A percentile compares a stretch with the other conserved stretches of the same genome.
Evolutionary conservation across 108 stramenopile species (phyloP).

Genomic region (Schizochytrium sp.): DNA sequence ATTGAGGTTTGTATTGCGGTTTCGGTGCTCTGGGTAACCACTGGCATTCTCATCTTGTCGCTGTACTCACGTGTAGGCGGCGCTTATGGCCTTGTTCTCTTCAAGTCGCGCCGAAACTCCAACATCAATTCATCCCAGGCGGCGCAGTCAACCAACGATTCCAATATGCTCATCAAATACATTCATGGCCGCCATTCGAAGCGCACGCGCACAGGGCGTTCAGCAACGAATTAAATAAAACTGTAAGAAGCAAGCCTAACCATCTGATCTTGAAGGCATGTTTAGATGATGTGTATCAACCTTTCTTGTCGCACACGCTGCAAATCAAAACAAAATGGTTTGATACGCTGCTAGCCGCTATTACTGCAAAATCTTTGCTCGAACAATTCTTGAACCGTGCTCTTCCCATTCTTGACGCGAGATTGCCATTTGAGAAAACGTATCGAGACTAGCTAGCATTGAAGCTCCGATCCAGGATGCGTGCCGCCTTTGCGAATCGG

Average conservation of each 20-base stretch:
- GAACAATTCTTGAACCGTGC: not conserved
- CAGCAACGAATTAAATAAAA: too few species aligned
- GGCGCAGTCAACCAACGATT: not conserved
- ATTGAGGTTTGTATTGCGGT: not conserved
- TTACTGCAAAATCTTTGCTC: not conserved
- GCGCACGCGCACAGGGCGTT: not conserved
- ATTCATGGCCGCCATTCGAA: not conserved
- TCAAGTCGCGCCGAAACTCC: not conserved
- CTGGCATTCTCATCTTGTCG: not conserved
- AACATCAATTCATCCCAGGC: not conserved
- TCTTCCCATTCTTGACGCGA: slow-evolving; percentile 9
- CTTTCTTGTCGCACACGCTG: too few species aligned
- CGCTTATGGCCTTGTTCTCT: not conserved
- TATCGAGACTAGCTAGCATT: not conserved
- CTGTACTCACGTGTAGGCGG: not conserved
- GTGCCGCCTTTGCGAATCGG: not conserved
- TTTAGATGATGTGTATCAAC: too few species aligned
- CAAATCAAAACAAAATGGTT: too few species aligned
- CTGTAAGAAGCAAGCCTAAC: too few species aligned
- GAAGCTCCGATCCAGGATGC: slow-evolving; percentile 22
- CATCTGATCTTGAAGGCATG: too few species aligned
- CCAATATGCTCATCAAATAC: not conserved
- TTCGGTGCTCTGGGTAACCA: not conserved
- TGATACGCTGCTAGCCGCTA: too few species aligned
- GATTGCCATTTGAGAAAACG: not conserved